phyloP scores from a whole-genome alignment of 345 rosid genomes.

The Euphorbia peplus region DNA sequence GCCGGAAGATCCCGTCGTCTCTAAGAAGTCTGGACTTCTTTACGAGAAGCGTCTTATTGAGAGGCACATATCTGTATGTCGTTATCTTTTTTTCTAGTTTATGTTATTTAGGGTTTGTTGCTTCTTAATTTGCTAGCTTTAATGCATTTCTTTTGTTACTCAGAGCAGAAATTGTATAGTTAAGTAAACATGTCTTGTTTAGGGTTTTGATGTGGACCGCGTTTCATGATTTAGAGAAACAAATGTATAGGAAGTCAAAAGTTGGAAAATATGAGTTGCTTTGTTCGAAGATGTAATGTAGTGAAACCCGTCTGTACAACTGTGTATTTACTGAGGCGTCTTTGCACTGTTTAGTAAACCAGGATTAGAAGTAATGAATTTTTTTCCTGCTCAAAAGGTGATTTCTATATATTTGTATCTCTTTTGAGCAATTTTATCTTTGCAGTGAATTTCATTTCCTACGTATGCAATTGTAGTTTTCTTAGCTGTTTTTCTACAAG shows the following conservation, averaged over 20 bases:
- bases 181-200: slow-evolving; percentile 8
- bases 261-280: background rate
- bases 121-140: background rate
- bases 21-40: slow-evolving; percentile 73
- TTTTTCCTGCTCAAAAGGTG: background rate
- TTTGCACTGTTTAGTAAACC: background rate
- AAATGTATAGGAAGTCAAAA: background rate
- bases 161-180: background rate
- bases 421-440: background rate
- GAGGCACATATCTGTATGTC: slow-evolving; percentile 63
- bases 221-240: slow-evolving; percentile 1
- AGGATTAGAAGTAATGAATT: background rate
- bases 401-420: background rate
- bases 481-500: background rate
- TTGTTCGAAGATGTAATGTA: background rate
- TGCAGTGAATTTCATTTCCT: background rate
- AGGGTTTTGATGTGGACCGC: slow-evolving; percentile 23
- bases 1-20: slow-evolving; percentile 88
- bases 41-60: slow-evolving; percentile 91
- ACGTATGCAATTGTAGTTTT: background rate
- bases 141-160: background rate
- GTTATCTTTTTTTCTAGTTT: background rate
- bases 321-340: background rate
- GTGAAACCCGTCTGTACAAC: background rate
- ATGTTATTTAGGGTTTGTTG: slow-evolving; percentile 15